A percentile compares a stretch with the other conserved stretches of the same genome.
Evolutionary conservation across 805 yeast species (phyloP).

Genomic region (Cyberlindnera veronae): DNA sequence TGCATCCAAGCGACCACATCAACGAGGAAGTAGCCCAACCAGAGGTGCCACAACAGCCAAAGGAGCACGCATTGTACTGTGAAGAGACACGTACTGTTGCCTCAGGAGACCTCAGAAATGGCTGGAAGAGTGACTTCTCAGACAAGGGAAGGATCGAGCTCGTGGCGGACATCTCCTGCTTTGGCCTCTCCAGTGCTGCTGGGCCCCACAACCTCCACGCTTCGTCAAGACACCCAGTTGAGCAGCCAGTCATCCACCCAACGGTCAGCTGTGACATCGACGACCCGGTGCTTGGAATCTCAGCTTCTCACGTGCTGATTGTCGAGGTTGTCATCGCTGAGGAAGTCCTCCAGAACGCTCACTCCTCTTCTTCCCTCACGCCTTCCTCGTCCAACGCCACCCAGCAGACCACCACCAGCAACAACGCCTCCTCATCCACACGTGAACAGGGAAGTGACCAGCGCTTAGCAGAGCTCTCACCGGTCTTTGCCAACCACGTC

Average conservation of each 20-base stretch:
- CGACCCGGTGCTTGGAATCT: slow-evolving; percentile 77
- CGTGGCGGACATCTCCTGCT: slow-evolving; percentile 64
- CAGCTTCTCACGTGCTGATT: slow-evolving; percentile 70
- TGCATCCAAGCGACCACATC: slow-evolving; percentile 32
- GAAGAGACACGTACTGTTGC: slow-evolving; percentile 75
- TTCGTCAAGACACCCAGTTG: slow-evolving; percentile 39
- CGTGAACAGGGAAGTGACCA: slow-evolving; percentile 30
- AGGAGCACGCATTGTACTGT: slow-evolving; percentile 45
- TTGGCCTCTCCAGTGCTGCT: slow-evolving; percentile 53
- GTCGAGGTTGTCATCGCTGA: slow-evolving; percentile 95
- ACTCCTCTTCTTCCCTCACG: slow-evolving; percentile 30
- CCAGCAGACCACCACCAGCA: too few relatives aligned
- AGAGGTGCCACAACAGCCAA: slow-evolving; percentile 16
- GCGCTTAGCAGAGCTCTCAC: slow-evolving; percentile 42
- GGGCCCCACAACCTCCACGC: slow-evolving; percentile 42
- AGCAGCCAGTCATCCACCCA: slow-evolving; percentile 26
- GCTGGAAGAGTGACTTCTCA: slow-evolving; percentile 93
- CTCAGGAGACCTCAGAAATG: slow-evolving; percentile 78
- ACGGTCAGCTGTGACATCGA: slow-evolving; percentile 76
- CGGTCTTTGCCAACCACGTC: slow-evolving; percentile 38
- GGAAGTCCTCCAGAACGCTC: slow-evolving; percentile 53
- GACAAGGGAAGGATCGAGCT: slow-evolving; percentile 77
- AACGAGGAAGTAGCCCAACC: slow-evolving; percentile 30
- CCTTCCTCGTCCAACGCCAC: slow-evolving; percentile 33
- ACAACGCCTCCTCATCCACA: too few relatives aligned